phyloP scores from a whole-genome alignment of 495 filamentous ascomycete species.

The Daldinia vernicosa region DNA sequence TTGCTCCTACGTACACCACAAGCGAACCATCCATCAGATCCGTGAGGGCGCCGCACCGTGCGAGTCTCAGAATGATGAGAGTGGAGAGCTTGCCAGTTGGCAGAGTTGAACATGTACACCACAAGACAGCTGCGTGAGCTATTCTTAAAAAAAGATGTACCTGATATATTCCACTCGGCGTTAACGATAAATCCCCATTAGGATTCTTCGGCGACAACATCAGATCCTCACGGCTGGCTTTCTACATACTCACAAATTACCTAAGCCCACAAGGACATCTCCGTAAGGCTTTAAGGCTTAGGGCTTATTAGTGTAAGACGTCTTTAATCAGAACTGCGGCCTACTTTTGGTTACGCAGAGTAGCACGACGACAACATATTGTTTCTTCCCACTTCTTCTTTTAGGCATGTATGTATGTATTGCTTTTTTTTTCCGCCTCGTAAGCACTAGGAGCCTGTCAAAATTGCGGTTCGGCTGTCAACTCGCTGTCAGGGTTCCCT shows the following conservation, averaged over 20 bases:
- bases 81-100: conserved; percentile 37
- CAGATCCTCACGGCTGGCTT: neutral
- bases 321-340: conserved; percentile 8
- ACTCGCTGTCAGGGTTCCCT: conserved; percentile 29
- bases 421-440: conserved; percentile 28
- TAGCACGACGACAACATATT: neutral
- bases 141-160: neutral
- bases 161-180: neutral
- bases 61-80: conserved; percentile 18
- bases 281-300: conserved; percentile 2
- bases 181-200: neutral
- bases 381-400: neutral
- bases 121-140: neutral
- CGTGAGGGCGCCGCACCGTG: conserved; percentile 33
- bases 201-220: neutral
- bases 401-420: conserved; percentile 15
- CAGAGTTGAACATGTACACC: conserved; percentile 5
- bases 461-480: conserved; percentile 14
- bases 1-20: conserved; percentile 37
- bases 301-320: conserved; percentile 26
- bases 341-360: neutral
- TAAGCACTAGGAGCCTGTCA: conserved; percentile 42
- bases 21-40: conserved; percentile 33
- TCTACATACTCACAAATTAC: neutral
- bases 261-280: neutral